A percentile compares a stretch with the other conserved stretches of the same genome.
Conservation (phyloP, 768 basidiomycete species). For the Podaxis carcinomalis region DNA sequence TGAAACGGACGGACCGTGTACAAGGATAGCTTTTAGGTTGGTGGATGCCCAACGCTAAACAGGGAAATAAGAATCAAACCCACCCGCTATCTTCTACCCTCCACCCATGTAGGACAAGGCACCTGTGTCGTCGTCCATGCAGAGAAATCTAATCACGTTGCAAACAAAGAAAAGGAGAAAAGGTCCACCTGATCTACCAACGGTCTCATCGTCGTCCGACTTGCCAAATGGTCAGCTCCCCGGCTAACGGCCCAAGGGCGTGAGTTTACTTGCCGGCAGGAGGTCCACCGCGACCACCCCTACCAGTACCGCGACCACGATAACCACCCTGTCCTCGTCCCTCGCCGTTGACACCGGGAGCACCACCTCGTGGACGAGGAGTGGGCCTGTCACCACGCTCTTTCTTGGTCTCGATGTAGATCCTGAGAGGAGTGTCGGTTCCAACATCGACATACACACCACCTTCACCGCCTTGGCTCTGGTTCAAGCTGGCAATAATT, state of each 20-base stretch:
- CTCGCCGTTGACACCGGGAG: constrained; percentile 46
- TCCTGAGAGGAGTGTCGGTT: constrained; percentile 47
- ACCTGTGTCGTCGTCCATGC: not conserved
- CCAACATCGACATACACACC: constrained; percentile 76
- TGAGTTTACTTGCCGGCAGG: constrained; percentile 11
- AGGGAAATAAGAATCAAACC: not conserved
- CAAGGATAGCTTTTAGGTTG: constrained; percentile 8
- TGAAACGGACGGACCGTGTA: constrained; percentile 4
- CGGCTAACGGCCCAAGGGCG: not conserved
- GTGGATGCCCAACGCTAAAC: not conserved
- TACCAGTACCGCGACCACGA: constrained; percentile 21
- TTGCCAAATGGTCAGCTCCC: not conserved
- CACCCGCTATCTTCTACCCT: not conserved
- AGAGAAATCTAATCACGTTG: not conserved
- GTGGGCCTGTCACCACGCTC: constrained; percentile 84
- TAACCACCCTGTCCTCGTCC: constrained; percentile 31
- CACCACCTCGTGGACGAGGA: constrained; percentile 62
- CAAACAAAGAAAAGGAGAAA: not conserved
- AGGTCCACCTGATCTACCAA: not conserved
- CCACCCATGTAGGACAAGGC: not conserved
- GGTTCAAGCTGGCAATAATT: constrained; percentile 67
- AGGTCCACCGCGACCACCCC: constrained; percentile 26
- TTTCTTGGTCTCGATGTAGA: constrained; percentile 86
- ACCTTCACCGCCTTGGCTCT: constrained; percentile 78
- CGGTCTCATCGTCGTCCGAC: not conserved